Conservation (phyloP, 179 eudicot genomes). For the Silene noctiflora region DNA sequence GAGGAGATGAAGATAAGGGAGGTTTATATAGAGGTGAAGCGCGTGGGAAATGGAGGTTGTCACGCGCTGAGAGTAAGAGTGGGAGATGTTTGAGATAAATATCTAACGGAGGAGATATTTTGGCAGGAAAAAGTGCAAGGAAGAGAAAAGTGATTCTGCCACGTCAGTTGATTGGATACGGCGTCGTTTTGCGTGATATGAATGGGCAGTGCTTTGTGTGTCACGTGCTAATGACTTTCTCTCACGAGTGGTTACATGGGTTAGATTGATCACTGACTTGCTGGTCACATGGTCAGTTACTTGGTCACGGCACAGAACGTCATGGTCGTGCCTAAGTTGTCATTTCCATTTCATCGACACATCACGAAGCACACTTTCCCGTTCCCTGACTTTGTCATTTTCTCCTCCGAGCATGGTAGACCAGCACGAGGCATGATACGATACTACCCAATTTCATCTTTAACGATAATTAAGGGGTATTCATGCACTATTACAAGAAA, state of each 20-base stretch:
- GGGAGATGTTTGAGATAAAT: conserved; percentile 14
- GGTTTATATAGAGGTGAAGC: conserved; percentile 30
- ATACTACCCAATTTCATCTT: no score
- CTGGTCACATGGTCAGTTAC: no score
- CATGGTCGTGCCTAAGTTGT: no score
- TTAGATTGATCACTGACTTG: neutral
- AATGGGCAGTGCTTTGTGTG: neutral
- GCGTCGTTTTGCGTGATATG: conserved; percentile 11
- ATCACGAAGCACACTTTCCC: no score
- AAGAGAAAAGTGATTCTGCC: conserved; percentile 20
- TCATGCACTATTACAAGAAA: no score
- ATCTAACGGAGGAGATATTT: conserved; percentile 26
- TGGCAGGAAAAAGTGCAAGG: conserved; percentile 24
- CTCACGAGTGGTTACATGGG: neutral
- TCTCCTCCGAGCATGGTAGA: no score
- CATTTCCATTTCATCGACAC: no score
- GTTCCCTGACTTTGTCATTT: no score
- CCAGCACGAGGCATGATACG: no score
- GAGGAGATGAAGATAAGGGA: neutral
- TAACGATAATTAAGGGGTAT: no score
- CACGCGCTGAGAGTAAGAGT: conserved; percentile 27
- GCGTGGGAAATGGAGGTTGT: conserved; percentile 3
- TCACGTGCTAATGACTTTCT: no score
- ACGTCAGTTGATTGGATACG: conserved; percentile 19
- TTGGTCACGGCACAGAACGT: no score